A percentile compares a stretch with the other conserved stretches of the same genome.
These are phyloP conservation scores for Mycosphaerella sp. DNA, from an alignment of 2,329 filamentous ascomycete genomes.

Conservation along the genomic window DNA sequence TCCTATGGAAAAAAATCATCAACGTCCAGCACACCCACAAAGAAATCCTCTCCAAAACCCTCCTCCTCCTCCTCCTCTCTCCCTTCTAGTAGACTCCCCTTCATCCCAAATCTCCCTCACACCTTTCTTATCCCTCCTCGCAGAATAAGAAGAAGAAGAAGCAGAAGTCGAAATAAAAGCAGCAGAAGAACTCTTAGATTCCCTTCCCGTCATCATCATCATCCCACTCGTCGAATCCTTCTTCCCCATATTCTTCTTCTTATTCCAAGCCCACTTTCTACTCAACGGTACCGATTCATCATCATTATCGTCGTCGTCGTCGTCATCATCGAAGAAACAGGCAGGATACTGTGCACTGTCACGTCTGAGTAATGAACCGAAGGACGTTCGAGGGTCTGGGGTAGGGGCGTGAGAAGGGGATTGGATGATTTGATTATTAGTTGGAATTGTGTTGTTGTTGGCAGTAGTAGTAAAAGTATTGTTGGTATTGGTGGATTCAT, in stretches of 20 bases:
- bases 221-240: background rate
- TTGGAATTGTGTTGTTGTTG: too few relatives aligned
- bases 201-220: background rate
- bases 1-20: background rate
- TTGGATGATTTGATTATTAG: slow-evolving; percentile 12
- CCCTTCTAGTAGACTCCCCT: background rate
- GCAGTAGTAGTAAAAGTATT: too few relatives aligned
- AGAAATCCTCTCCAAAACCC: slow-evolving; percentile 7
- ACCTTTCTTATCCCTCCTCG: background rate
- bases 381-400: slow-evolving; percentile 21
- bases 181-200: background rate
- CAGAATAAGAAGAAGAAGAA: too few relatives aligned
- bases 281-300: slow-evolving; percentile 20
- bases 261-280: slow-evolving; percentile 23
- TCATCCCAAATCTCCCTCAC: background rate
- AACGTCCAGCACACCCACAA: slow-evolving; percentile 17
- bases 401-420: slow-evolving; percentile 20
- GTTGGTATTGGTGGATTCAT: slow-evolving; percentile 21
- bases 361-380: slow-evolving; percentile 21
- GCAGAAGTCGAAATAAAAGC: too few relatives aligned
- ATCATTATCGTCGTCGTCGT: slow-evolving; percentile 23
- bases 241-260: background rate
- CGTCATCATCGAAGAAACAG: slow-evolving; percentile 31
- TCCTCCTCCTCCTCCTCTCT: background rate
- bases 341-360: slow-evolving; percentile 24